Evolutionary conservation across 2,329 filamentous ascomycete genomes (phyloP).

Genomic region (Plenodomus biglobosus): DNA sequence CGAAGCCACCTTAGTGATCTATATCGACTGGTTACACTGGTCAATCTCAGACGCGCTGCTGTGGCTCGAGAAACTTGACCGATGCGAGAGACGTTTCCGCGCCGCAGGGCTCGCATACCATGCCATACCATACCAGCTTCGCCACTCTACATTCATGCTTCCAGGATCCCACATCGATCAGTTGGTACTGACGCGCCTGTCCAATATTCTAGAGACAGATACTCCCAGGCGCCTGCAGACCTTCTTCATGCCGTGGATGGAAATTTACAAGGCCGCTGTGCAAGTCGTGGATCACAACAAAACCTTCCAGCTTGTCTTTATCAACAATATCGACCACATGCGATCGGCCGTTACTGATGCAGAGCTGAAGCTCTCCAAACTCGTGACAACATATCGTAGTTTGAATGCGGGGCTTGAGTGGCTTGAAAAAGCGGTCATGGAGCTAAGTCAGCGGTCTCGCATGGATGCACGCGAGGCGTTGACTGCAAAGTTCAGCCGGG

Average conservation of each 20-base stretch:
- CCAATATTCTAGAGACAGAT: slow-evolving; percentile 7
- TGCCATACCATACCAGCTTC: slow-evolving; percentile 4
- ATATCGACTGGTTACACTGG: slow-evolving; percentile 9
- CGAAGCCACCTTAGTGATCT: background rate
- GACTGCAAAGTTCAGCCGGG: slow-evolving; percentile 1
- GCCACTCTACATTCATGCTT: slow-evolving; percentile 1
- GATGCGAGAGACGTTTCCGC: slow-evolving; percentile 7
- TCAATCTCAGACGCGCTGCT: background rate
- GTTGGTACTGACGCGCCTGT: background rate
- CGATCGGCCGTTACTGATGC: background rate
- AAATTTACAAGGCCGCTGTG: background rate
- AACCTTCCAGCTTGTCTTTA: background rate
- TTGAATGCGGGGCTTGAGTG: slow-evolving; percentile 1
- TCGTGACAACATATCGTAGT: background rate
- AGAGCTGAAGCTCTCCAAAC: background rate
- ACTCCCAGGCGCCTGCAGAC: background rate
- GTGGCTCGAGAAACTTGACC: slow-evolving; percentile 7
- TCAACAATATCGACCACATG: background rate
- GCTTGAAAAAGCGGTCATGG: slow-evolving; percentile 2
- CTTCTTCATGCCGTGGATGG: slow-evolving; percentile 8
- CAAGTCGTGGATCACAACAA: background rate
- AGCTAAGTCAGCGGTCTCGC: background rate
- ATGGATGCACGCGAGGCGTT: background rate
- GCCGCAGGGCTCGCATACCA: slow-evolving; percentile 6
- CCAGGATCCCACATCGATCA: slow-evolving; percentile 1